Evolutionary conservation across 2,329 filamentous ascomycete species (phyloP).

Genomic region (Trichoderma aggressivum): DNA sequence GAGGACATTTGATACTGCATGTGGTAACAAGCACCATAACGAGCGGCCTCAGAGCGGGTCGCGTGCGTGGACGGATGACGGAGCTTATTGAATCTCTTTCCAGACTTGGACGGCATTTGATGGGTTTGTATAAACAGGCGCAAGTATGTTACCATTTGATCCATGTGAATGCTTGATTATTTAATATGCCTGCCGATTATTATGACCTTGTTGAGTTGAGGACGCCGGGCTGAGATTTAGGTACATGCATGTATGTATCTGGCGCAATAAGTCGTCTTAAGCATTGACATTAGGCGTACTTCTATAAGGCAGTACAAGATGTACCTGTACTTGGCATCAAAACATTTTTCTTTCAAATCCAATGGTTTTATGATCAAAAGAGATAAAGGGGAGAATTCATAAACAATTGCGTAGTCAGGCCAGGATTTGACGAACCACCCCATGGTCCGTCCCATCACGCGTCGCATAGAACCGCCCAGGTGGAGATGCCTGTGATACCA

Average conservation of each 20-base stretch:
- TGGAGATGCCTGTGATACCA: neutral
- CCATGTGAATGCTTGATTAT: neutral
- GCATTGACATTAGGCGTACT: neutral
- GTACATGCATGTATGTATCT: neutral
- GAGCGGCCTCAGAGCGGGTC: conserved; percentile 4
- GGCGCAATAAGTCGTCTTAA: too few relatives aligned
- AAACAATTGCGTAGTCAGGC: neutral
- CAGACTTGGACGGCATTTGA: neutral
- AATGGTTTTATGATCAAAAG: neutral
- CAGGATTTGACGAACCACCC: neutral
- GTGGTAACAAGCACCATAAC: neutral
- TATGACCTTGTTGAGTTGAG: neutral
- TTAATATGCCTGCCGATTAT: neutral
- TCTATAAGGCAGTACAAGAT: neutral
- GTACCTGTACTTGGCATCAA: neutral
- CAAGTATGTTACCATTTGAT: neutral
- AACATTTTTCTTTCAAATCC: neutral
- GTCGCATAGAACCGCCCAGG: neutral
- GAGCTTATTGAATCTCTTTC: neutral
- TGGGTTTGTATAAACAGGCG: neutral
- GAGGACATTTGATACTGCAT: neutral
- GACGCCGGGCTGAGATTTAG: neutral
- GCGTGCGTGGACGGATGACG: neutral
- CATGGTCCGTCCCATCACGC: neutral
- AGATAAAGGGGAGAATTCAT: neutral